Percentiles rank a stretch among this genome's conserved stretches.
These are phyloP conservation scores for Rhizopus arrhizus DNA, from an alignment of 371 early-diverging fungal genomes.

Conservation along the genomic window DNA sequence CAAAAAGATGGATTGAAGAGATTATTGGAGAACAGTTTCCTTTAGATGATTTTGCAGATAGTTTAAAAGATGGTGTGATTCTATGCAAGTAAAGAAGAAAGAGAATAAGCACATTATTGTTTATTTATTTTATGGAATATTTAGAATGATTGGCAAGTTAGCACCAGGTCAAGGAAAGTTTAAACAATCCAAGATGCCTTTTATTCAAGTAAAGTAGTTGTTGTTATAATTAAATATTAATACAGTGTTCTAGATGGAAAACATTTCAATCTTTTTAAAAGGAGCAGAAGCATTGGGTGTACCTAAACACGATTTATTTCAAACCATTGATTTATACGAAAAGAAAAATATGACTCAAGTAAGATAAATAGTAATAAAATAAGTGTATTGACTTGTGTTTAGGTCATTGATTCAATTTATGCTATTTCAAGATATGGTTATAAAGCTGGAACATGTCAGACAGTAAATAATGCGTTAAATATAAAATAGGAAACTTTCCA, in stretches of 20 bases:
- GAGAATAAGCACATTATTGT: background rate
- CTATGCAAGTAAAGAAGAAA: slow-evolving; percentile 67
- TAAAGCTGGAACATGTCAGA: slow-evolving; percentile 61
- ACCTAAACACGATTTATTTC: slow-evolving; percentile 83
- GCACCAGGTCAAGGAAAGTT: slow-evolving; percentile 62
- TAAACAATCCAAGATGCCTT: slow-evolving; percentile 74
- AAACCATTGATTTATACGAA: slow-evolving; percentile 90
- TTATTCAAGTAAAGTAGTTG: slow-evolving; percentile 66
- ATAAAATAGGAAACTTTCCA: background rate
- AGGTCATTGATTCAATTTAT: slow-evolving; percentile 76
- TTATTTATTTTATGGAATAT: background rate
- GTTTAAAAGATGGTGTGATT: slow-evolving; percentile 81
- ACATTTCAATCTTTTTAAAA: slow-evolving; percentile 80
- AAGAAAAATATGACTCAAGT: slow-evolving; percentile 83
- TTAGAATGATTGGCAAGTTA: slow-evolving; percentile 63
- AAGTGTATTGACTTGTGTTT: background rate
- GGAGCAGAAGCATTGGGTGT: slow-evolving; percentile 75
- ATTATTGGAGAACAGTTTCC: slow-evolving; percentile 58
- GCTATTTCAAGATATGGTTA: slow-evolving; percentile 82
- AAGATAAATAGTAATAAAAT: slow-evolving; percentile 1
- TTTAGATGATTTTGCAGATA: slow-evolving; percentile 61
- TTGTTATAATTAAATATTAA: too few relatives aligned
- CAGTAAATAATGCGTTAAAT: slow-evolving; percentile 31
- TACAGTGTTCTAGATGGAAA: slow-evolving; percentile 68
- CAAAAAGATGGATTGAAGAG: slow-evolving; percentile 67